Conservation (phyloP, 345 rosid genomes). For the Lepidium aucheri region DNA sequence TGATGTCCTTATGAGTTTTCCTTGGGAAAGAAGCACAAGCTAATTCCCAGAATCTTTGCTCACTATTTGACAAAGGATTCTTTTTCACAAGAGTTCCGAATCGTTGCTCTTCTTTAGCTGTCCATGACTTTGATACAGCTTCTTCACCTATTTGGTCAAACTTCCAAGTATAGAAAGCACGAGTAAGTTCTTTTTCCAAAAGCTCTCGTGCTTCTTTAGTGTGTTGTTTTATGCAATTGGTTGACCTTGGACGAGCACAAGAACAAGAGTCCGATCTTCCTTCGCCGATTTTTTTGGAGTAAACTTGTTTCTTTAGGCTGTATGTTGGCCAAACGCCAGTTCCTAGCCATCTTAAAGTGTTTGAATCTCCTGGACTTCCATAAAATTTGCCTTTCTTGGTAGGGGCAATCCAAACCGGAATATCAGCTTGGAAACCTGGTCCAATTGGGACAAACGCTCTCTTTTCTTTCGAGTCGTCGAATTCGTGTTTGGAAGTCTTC, state of each 20-base stretch:
- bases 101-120: conserved; percentile 27
- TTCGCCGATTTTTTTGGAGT: conserved; percentile 22
- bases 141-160: conserved; percentile 43
- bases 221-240: conserved; percentile 28
- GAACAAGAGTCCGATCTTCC: conserved; percentile 35
- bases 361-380: conserved; percentile 29
- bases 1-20: conserved; percentile 22
- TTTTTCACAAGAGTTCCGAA: conserved; percentile 28
- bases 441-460: conserved; percentile 36
- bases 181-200: conserved; percentile 24
- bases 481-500: conserved; percentile 3
- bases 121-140: conserved; percentile 30
- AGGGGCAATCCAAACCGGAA: conserved; percentile 35
- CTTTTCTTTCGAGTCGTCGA: not conserved
- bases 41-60: conserved; percentile 25
- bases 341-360: conserved; percentile 37
- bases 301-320: conserved; percentile 19
- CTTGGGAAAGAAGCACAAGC: conserved; percentile 26
- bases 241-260: conserved; percentile 30
- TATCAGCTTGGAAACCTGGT: conserved; percentile 38
- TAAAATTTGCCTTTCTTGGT: conserved; percentile 17
- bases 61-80: conserved; percentile 5
- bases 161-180: conserved; percentile 35
- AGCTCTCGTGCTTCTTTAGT: conserved; percentile 18
- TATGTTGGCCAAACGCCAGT: conserved; percentile 35